Evolutionary conservation across 108 stramenopile species (phyloP), one percentile per base, ranked within the genome.

Genomic region (Fragilaria crotonensis): DNA sequence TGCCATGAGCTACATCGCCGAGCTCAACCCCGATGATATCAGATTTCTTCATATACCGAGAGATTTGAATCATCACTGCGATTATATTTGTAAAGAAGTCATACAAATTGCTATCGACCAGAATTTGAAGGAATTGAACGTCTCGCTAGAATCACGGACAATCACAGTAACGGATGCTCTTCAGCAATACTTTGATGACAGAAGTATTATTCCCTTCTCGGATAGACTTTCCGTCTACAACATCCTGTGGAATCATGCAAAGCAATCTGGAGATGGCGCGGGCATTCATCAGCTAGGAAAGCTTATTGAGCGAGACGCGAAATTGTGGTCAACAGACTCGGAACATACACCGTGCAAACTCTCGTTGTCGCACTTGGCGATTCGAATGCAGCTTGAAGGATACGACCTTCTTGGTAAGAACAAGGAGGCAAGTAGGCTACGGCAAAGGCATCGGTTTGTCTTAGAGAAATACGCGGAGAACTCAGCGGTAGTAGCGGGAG

Each of bases 361-460:
- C 9, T 27, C 46, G 30, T 54, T 58, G 45, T 31, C 23, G 33
- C n/a, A 19, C 14, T 30, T 14, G n/a, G 64, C 63, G 2, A 44
- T 72, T 19, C 4, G 5, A 14, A n/a, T 47, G 45, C 71, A 72
- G 41, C 57, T 65, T 23, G 4, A 44, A 5, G 71, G 64, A 30
- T 62, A 49, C 50, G 19, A 45, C 5, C 45, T 66, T 19, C 21
- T 56, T 21, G 36, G 36, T n/a, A 30, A 32, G 1, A 33, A 51
- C 25, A 72, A 62, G 33, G 60, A 66, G 48, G 60, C 46, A 9
- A 4, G 7, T 2, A 32, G 30, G 14, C 33, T 72, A 33, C 28
- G 57, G 44, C 52, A 54, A 45, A 60, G 59, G 62, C 49, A 66
- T 31, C 59, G 60, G 1, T 23, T 57, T 31, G 30, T 65, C 2